phyloP scores from a whole-genome alignment of 306 rosid genomes.

The Adenanthera pavonina region DNA sequence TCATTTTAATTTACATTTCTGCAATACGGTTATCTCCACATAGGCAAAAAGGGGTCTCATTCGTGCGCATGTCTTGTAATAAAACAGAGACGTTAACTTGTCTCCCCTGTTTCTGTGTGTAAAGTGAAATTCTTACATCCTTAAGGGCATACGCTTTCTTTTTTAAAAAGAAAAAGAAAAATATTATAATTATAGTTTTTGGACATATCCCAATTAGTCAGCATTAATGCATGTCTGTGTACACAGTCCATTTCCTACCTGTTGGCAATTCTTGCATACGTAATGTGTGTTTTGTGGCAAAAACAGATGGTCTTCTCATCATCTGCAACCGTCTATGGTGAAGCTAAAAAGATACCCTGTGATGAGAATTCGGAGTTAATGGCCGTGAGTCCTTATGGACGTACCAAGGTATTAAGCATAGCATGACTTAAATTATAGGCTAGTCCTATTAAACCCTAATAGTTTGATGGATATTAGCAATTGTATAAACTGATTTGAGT shows the following conservation, averaged over 20 bases:
- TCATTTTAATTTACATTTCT: not conserved
- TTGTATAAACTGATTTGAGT: slow-evolving; percentile 5
- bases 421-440: not conserved
- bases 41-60: not conserved
- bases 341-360: slow-evolving; percentile 83
- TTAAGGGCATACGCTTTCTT: not conserved
- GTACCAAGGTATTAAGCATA: slow-evolving; percentile 66
- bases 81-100: not conserved
- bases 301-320: slow-evolving; percentile 92
- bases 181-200: not conserved
- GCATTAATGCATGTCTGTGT: not conserved
- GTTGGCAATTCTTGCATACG: not conserved
- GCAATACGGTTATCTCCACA: not conserved
- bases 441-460: not conserved
- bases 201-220: too few relatives aligned
- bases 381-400: slow-evolving; percentile 87
- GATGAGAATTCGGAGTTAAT: slow-evolving; percentile 72
- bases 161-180: not conserved
- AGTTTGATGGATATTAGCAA: not conserved
- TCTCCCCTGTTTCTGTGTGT: not conserved
- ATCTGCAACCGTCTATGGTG: slow-evolving; percentile 91
- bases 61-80: not conserved
- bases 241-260: not conserved
- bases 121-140: not conserved
- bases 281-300: not conserved